Evolutionary conservation across 768 basidiomycete species (phyloP), one percentile per base, ranked within the genome.

Genomic region (Sistotremastrum suecicum): DNA sequence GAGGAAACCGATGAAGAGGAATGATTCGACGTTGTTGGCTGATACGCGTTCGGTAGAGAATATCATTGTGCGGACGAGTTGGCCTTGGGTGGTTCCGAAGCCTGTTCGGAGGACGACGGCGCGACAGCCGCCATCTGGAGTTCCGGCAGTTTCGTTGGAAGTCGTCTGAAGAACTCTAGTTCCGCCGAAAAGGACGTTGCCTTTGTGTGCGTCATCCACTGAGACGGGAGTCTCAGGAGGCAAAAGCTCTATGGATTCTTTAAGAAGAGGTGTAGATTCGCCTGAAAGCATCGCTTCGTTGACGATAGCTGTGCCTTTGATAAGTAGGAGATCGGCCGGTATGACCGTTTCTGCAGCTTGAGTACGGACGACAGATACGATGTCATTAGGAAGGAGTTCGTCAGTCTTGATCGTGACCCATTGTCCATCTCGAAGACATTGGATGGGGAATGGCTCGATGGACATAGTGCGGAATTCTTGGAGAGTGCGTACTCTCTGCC

Each of bases 261-360:
- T 99, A 41, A 99, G 69, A 6, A 99, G 69, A 0, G 95, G 95
- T 0, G 95, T 99, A 0, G 91, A 95, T 66, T 99, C 95, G 43
- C 95, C 95, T 1, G 91, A 95, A 2, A 99, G 68, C 95, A 99
- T 98, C 30, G 95, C 95, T 62, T 99, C 95, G 60, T 99, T 99
- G 52, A 98, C 92, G 55, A 99, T 98, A 51, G 83, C 84, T 0
- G 89, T 86, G 7, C 95, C 95, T 47, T 81, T 77, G 8, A 97
- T 62, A n/a, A 99, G 73, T 11, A 99, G 75, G 35, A 99, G 75
- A 57, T 99, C 94, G 7, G 90, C 92, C 1, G 94, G 91, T 10
- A 95, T 78, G 36, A 80, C 80, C 0, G 90, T 90, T 61, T 98
- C 95, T 9, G 76, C 69, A 20, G 42, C 51, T 75, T 74, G 38